A percentile compares a stretch with the other conserved stretches of the same genome.
These are phyloP conservation scores for Paxillus rubicundulus DNA, from an alignment of 768 basidiomycete genomes.

Conservation along the genomic window DNA sequence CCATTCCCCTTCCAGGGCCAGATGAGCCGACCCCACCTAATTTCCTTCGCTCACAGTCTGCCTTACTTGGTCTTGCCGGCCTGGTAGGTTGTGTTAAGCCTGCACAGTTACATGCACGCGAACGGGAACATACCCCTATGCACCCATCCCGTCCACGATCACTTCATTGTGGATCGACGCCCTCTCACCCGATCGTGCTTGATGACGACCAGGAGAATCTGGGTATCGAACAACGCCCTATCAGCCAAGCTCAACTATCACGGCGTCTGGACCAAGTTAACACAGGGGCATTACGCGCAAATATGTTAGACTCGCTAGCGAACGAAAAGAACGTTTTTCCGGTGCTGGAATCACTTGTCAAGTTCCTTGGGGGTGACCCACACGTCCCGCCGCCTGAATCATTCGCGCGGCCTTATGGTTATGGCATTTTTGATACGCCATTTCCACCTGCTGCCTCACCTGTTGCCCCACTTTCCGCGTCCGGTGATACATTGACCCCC, in stretches of 20 bases:
- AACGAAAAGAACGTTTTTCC: conserved; percentile 67
- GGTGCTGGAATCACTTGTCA: conserved; percentile 59
- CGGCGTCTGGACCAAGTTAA: conserved; percentile 34
- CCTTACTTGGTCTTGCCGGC: conserved; percentile 70
- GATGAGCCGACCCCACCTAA: conserved; percentile 60
- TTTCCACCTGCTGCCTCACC: not conserved
- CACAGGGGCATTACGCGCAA: conserved; percentile 46
- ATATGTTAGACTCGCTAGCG: conserved; percentile 57
- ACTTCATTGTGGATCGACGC: conserved; percentile 48
- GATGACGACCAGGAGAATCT: conserved; percentile 50
- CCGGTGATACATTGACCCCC: not conserved
- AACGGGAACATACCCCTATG: not conserved
- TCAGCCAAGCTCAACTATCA: conserved; percentile 3
- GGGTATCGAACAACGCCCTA: conserved; percentile 13
- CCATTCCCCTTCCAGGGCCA: conserved; percentile 62
- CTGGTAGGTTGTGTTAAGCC: conserved; percentile 66
- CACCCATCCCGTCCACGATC: conserved; percentile 38
- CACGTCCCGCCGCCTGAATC: conserved; percentile 6
- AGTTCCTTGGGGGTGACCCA: conserved; percentile 47
- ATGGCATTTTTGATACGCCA: conserved; percentile 4
- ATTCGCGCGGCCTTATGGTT: conserved; percentile 22
- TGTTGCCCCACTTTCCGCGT: not conserved
- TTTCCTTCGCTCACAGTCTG: conserved; percentile 71
- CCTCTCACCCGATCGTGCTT: conserved; percentile 67
- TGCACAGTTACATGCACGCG: conserved; percentile 26